Evolutionary conservation across 305 asterid genomes (phyloP), one percentile per base, ranked within the genome.

Genomic region (Fraxinus velutina): DNA sequence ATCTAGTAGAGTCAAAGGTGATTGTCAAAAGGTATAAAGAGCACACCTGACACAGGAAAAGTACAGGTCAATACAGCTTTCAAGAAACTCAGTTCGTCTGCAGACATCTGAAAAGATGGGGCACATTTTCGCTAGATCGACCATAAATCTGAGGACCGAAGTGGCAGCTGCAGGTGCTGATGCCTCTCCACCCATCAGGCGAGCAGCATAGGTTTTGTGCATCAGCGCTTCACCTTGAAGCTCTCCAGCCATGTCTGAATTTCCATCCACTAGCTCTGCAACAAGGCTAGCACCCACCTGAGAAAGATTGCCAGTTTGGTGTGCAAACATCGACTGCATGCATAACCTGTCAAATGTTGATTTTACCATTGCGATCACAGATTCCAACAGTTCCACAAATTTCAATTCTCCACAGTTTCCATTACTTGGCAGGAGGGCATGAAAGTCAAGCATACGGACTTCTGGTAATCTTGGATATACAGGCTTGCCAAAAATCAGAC

Each of bases 131-230:
- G 97, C 98, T 79, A 96, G 94, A 88, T 96, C 98, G 81, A 96
- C 98, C 99, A 96, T 96, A 89, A 96, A 96, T 85, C 99, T 90
- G 73, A 96, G 95, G 86, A 96, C 97, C 4, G 99, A 90, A 80
- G 98, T 93, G 83, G 98, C 98, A 81, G 98, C 93, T 81, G 98
- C 97, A 91, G 99, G 98, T 50, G 99, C 99, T 32, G 99, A 88
- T 82, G 98, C 99, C 87, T 96, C 98, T 52, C 99, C 99, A 64
- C 98, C 97, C 98, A 96, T 93, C 87, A 96, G 91, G 79, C 99
- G 98, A 80, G 99, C 99, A 50, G 99, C 99, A 88, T 96, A 96
- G 78, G 98, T 94, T 86, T 96, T 96, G 90, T 96, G 99, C 98
- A 96, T 93, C 85, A 96, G 90, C 80, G 99, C 99, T 92, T 96